These are phyloP conservation scores for Zopfochytrium polystomum DNA, from an alignment of 371 early-diverging fungal genomes.

Conservation along the genomic window DNA sequence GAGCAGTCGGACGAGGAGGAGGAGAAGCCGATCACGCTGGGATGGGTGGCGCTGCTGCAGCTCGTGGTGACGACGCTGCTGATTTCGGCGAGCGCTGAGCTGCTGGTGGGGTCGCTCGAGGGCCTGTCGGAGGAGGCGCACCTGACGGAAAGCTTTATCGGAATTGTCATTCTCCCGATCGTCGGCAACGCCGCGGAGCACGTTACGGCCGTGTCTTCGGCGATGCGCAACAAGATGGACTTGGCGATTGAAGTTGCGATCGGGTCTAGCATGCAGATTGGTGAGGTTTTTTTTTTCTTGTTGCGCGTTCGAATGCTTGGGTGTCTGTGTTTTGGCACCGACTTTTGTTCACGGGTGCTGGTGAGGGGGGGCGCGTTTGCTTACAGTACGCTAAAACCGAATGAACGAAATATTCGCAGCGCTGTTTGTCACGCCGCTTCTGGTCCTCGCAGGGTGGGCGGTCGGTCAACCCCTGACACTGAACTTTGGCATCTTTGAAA, in stretches of 20 bases:
- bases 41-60: constrained; percentile 14
- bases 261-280: constrained; percentile 87
- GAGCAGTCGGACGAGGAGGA: neutral
- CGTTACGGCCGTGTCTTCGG: constrained; percentile 25
- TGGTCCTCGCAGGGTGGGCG: constrained; percentile 84
- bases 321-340: neutral
- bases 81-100: constrained; percentile 75
- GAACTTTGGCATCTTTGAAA: constrained; percentile 76
- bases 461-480: constrained; percentile 67
- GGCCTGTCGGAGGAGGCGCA: constrained; percentile 60
- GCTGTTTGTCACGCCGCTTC: constrained; percentile 80
- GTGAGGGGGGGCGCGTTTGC: neutral
- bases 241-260: constrained; percentile 76
- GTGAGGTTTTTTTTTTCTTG: constrained; percentile 2
- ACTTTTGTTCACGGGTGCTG: neutral
- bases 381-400: neutral
- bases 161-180: constrained; percentile 79
- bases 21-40: neutral
- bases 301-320: neutral
- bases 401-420: constrained; percentile 26
- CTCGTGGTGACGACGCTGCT: constrained; percentile 39
- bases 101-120: constrained; percentile 73
- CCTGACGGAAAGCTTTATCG: constrained; percentile 72
- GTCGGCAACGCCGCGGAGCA: constrained; percentile 56
- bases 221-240: constrained; percentile 86